These are phyloP conservation scores for Bryopsis sp. DNA, from an alignment of 139 green algal genomes.

Conservation along the genomic window DNA sequence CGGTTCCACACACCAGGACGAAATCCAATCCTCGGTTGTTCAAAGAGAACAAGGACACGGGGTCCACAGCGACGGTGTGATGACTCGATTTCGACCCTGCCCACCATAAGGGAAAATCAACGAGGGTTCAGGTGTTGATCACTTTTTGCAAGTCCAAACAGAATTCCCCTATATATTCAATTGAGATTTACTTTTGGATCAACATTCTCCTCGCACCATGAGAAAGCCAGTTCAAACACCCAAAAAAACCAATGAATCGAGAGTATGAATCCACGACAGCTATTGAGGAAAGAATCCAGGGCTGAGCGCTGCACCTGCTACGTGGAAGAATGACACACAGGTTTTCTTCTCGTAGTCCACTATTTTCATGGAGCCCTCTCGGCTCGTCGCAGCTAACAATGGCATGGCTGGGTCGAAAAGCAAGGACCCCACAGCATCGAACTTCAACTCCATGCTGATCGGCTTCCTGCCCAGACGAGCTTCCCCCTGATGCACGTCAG, in stretches of 20 bases:
- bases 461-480: background rate
- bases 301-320: background rate
- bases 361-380: background rate
- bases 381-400: background rate
- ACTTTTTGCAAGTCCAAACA: background rate
- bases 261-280: background rate
- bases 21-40: background rate
- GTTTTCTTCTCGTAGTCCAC: background rate
- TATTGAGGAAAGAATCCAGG: background rate
- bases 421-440: background rate
- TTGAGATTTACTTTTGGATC: background rate
- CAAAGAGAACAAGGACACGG: slow-evolving; percentile 9
- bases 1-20: background rate
- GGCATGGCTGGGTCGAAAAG: background rate
- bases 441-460: background rate
- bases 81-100: background rate
- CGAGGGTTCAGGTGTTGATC: no score
- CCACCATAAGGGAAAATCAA: no score
- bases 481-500: background rate
- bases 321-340: background rate
- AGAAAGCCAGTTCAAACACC: background rate
- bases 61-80: background rate
- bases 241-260: background rate
- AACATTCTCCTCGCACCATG: background rate
- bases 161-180: background rate